phyloP scores from a whole-genome alignment of 192 early-diverging fungal genomes.

The Pilaira anomala region DNA sequence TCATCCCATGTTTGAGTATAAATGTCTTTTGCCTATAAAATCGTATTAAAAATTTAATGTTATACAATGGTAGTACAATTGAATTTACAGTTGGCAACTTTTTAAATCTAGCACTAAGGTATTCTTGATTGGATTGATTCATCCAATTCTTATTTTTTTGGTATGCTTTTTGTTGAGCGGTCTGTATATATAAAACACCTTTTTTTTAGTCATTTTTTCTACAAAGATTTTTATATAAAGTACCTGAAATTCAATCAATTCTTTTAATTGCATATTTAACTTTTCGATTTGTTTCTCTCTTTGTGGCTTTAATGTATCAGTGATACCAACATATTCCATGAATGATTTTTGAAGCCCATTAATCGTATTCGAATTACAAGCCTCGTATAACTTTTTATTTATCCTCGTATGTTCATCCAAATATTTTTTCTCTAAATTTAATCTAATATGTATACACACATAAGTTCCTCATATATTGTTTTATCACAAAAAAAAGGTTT shows the following conservation, averaged over 20 bases:
- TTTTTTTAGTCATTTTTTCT: no score
- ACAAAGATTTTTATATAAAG: neutral
- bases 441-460: neutral
- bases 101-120: conserved; percentile 2
- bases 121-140: conserved; percentile 16
- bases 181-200: neutral
- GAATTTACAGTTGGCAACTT: conserved; percentile 14
- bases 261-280: conserved; percentile 12
- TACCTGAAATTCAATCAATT: conserved; percentile 15
- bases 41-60: neutral
- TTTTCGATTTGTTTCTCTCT: conserved; percentile 17
- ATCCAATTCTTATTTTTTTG: conserved; percentile 15
- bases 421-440: neutral
- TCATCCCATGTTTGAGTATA: conserved; percentile 28
- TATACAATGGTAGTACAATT: neutral
- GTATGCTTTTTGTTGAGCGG: conserved; percentile 8
- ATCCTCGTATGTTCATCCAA: neutral
- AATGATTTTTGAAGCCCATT: conserved; percentile 3
- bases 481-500: no score
- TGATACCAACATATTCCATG: conserved; percentile 8
- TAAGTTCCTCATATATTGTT: no score
- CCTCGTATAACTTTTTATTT: neutral
- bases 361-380: neutral
- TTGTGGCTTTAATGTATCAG: neutral
- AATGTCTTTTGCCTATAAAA: conserved; percentile 11